phyloP scores from a whole-genome alignment of 192 early-diverging fungal genomes.

The Backusella sp. region DNA sequence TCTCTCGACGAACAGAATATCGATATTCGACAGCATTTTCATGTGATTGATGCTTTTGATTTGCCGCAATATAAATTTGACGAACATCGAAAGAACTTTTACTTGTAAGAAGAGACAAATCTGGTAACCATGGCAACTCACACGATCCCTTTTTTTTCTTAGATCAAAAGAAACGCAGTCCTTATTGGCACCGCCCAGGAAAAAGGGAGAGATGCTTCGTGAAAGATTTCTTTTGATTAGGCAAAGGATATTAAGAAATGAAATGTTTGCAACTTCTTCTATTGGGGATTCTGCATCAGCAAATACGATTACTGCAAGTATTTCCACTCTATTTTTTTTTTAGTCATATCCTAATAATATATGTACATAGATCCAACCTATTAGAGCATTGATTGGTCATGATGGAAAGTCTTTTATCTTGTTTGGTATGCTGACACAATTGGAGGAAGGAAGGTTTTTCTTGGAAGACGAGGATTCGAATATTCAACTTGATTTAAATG shows the following conservation, averaged over 20 bases:
- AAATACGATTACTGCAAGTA: conserved; percentile 32
- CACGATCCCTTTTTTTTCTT: neutral
- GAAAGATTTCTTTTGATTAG: conserved; percentile 78
- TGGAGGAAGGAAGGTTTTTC: conserved; percentile 76
- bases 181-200: conserved; percentile 59
- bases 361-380: conserved; percentile 58
- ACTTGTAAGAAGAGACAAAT: neutral
- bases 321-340: neutral
- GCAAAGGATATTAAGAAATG: conserved; percentile 80
- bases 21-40: conserved; percentile 56
- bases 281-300: conserved; percentile 36
- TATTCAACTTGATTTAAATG: conserved; percentile 71
- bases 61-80: conserved; percentile 70
- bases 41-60: conserved; percentile 74
- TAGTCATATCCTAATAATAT: neutral
- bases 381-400: conserved; percentile 79
- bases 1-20: conserved; percentile 32
- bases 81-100: conserved; percentile 64
- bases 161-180: conserved; percentile 30
- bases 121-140: neutral
- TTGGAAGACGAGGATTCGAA: conserved; percentile 82
- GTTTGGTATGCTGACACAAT: conserved; percentile 87
- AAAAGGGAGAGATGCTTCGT: conserved; percentile 66
- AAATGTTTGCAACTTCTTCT: conserved; percentile 68
- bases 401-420: conserved; percentile 67